A percentile compares a stretch with the other conserved stretches of the same genome.
Evolutionary conservation across 179 eudicot genomes (phyloP).

Genomic region (Amaranthus tricolor): DNA sequence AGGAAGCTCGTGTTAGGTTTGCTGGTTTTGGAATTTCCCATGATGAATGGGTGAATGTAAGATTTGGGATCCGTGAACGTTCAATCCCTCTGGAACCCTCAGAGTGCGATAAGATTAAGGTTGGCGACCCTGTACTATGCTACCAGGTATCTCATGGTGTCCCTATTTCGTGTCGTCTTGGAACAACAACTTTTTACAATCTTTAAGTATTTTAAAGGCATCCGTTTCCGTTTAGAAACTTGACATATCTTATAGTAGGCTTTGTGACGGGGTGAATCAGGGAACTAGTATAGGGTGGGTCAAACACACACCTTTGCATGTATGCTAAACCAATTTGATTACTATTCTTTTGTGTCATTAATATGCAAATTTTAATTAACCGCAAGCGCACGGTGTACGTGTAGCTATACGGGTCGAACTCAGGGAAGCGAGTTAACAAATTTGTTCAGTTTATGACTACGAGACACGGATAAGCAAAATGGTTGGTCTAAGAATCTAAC

Average conservation of each 20-base stretch:
- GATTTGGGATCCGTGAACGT: slow-evolving; percentile 68
- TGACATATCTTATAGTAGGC: background rate
- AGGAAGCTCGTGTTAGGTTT: slow-evolving; percentile 92
- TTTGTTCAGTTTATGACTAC: too few species aligned
- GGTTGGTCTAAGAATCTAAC: too few species aligned
- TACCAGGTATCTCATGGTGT: slow-evolving; percentile 53
- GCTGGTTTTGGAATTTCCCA: slow-evolving; percentile 62
- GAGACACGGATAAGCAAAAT: too few species aligned
- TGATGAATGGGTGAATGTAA: slow-evolving; percentile 90
- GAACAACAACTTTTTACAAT: background rate
- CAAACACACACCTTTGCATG: too few species aligned
- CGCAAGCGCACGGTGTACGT: too few species aligned
- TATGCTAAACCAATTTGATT: too few species aligned
- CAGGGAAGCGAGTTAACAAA: too few species aligned
- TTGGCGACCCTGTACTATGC: slow-evolving; percentile 83
- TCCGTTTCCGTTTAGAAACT: background rate
- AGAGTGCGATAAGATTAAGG: slow-evolving; percentile 76
- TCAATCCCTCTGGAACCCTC: slow-evolving; percentile 86
- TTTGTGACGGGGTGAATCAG: too few species aligned
- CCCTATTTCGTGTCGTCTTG: background rate
- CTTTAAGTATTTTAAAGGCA: background rate
- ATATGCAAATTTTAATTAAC: too few species aligned
- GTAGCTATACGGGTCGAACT: too few species aligned
- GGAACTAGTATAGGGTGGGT: too few species aligned
- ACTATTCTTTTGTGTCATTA: too few species aligned